Evolutionary conservation across 768 basidiomycete species (phyloP).

Genomic region (Lentinula guzmanii): DNA sequence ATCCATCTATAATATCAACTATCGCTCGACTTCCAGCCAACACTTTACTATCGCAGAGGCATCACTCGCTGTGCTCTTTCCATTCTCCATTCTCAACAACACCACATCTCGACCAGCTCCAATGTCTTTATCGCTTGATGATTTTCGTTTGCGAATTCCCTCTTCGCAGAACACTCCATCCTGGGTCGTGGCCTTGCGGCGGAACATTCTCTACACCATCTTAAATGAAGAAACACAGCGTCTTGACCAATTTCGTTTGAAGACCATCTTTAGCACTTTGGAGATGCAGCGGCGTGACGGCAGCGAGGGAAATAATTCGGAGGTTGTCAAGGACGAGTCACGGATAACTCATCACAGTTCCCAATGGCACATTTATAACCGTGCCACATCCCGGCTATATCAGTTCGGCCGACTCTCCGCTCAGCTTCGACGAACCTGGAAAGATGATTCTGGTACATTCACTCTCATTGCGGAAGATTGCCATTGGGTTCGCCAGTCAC

Average conservation of each 20-base stretch:
- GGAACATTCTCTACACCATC: conserved; percentile 30
- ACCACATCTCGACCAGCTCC: conserved; percentile 30
- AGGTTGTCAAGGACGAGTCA: conserved; percentile 23
- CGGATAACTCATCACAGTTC: conserved; percentile 22
- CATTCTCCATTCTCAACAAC: conserved; percentile 34
- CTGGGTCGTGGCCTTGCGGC: conserved; percentile 29
- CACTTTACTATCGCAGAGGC: conserved; percentile 17
- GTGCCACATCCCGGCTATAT: conserved; percentile 28
- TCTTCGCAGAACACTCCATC: conserved; percentile 28
- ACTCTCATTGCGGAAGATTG: conserved; percentile 30
- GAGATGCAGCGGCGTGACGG: conserved; percentile 7
- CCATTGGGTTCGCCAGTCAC: conserved; percentile 29
- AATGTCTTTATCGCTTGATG: conserved; percentile 25
- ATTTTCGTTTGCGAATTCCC: conserved; percentile 27
- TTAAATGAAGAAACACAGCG: conserved; percentile 34
- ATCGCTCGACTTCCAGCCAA: conserved; percentile 16
- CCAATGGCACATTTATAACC: conserved; percentile 31
- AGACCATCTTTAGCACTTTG: conserved; percentile 21
- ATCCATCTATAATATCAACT: conserved; percentile 21
- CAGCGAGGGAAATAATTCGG: conserved; percentile 8
- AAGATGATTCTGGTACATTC: conserved; percentile 29
- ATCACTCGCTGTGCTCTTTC: conserved; percentile 13
- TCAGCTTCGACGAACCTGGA: conserved; percentile 32
- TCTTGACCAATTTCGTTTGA: conserved; percentile 30
- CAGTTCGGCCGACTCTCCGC: conserved; percentile 29